phyloP scores from a whole-genome alignment of 305 asterid species.

The Plantago lanceolata region DNA sequence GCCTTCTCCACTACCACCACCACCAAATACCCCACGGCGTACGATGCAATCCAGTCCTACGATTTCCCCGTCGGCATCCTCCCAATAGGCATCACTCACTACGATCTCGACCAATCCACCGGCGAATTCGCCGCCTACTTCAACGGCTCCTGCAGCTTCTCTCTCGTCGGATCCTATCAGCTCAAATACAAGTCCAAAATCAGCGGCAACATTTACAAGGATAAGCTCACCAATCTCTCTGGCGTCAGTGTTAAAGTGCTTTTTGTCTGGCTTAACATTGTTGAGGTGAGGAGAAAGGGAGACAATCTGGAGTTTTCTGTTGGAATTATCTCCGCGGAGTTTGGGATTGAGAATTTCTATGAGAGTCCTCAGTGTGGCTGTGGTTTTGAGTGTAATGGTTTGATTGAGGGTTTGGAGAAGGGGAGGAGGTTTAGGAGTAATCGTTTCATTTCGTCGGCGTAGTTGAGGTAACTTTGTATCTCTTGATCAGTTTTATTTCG shows the following conservation, averaged over 20 bases:
- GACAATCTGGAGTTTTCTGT: slow-evolving; percentile 41
- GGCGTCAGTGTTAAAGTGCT: slow-evolving; percentile 64
- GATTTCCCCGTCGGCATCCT: slow-evolving; percentile 71
- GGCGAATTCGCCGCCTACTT: slow-evolving; percentile 55
- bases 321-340: slow-evolving; percentile 47
- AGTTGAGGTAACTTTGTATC: slow-evolving; percentile 17
- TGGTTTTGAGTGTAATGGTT: slow-evolving; percentile 39
- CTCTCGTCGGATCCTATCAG: slow-evolving; percentile 50
- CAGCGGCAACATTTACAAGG: slow-evolving; percentile 45
- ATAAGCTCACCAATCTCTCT: slow-evolving; percentile 39
- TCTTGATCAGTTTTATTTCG: too few species aligned
- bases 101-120: slow-evolving; percentile 50
- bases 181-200: slow-evolving; percentile 53
- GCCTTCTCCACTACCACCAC: slow-evolving; percentile 24
- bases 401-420: not conserved
- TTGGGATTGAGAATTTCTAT: slow-evolving; percentile 34
- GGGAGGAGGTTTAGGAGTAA: not conserved
- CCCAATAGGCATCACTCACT: slow-evolving; percentile 59
- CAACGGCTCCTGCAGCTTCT: slow-evolving; percentile 58
- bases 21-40: slow-evolving; percentile 44
- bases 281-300: slow-evolving; percentile 33
- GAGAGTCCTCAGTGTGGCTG: slow-evolving; percentile 52
- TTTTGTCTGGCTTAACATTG: slow-evolving; percentile 46
- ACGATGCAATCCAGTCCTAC: slow-evolving; percentile 50
- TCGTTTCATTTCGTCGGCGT: not conserved